These are phyloP conservation scores for Mortierella sp. DNA, from an alignment of 371 early-diverging fungal species.

Conservation along the genomic window DNA sequence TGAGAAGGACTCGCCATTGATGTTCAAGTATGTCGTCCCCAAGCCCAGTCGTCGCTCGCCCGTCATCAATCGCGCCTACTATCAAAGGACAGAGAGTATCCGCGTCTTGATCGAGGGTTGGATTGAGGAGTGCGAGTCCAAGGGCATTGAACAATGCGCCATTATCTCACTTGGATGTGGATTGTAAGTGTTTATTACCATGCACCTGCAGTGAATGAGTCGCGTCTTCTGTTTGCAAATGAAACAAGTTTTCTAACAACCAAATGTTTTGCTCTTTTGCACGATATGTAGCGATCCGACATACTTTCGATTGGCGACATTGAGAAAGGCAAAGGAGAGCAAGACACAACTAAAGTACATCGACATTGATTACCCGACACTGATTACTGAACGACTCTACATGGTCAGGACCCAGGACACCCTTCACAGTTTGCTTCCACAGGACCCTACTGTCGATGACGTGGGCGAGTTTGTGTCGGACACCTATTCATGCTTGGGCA, in stretches of 20 bases:
- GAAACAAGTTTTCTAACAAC: too few species aligned
- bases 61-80: slow-evolving; percentile 55
- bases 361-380: slow-evolving; percentile 52
- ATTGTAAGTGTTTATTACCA: slow-evolving; percentile 49
- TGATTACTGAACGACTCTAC: slow-evolving; percentile 46
- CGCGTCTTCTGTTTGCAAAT: too few species aligned
- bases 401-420: slow-evolving; percentile 42
- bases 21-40: slow-evolving; percentile 52
- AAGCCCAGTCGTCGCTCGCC: slow-evolving; percentile 50
- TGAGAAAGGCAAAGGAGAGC: slow-evolving; percentile 21
- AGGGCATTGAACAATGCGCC: slow-evolving; percentile 36
- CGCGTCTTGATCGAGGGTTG: slow-evolving; percentile 43
- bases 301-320: slow-evolving; percentile 35
- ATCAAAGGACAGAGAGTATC: slow-evolving; percentile 45
- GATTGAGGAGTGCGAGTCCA: slow-evolving; percentile 45
- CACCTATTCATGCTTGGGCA: slow-evolving; percentile 47
- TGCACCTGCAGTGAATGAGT: too few species aligned
- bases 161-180: slow-evolving; percentile 49
- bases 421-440: slow-evolving; percentile 34
- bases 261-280: too few species aligned
- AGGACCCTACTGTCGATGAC: slow-evolving; percentile 42
- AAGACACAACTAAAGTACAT: slow-evolving; percentile 40
- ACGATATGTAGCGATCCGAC: slow-evolving; percentile 46
- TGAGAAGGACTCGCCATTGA: slow-evolving; percentile 38
- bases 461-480: slow-evolving; percentile 38